Percentiles rank a stretch among this genome's conserved stretches.
These are phyloP conservation scores for Polytolypa hystricis DNA, from an alignment of 2,329 filamentous ascomycete genomes.

Conservation along the genomic window DNA sequence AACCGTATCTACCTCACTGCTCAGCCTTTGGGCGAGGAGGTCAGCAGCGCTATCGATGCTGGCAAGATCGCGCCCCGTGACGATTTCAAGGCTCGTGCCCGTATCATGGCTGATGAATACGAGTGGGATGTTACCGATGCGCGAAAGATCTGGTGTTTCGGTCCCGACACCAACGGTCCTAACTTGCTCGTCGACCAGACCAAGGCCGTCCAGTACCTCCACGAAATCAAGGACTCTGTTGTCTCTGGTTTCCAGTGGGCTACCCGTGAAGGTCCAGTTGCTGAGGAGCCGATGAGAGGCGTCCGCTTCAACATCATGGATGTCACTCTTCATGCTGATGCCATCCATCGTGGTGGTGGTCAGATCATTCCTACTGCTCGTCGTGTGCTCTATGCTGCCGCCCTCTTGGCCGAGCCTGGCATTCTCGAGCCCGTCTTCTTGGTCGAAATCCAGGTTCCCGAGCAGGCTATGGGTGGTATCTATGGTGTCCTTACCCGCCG, in stretches of 20 bases:
- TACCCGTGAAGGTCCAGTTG: conserved; percentile 90
- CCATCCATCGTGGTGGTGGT: conserved; percentile 98
- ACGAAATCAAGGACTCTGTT: conserved; percentile 99
- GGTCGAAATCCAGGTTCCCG: conserved; percentile 97
- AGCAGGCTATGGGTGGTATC: conserved; percentile 98
- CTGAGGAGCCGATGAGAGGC: conserved; percentile 95
- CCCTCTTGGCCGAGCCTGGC: conserved; percentile 81
- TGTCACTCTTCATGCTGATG: conserved; percentile 98
- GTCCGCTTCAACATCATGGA: conserved; percentile 98
- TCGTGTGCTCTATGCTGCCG: conserved; percentile 90
- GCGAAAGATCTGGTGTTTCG: conserved; percentile 99
- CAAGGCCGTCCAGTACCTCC: conserved; percentile 99
- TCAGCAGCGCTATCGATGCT: conserved; percentile 75
- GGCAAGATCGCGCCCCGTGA: conserved; percentile 93
- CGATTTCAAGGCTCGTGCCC: conserved; percentile 97
- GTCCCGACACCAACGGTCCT: conserved; percentile 92
- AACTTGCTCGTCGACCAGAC: conserved; percentile 99
- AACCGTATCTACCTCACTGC: conserved; percentile 98
- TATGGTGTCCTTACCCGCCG: conserved; percentile 96
- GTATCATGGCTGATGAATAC: conserved; percentile 89
- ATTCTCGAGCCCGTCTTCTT: conserved; percentile 97
- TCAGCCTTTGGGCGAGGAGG: conserved; percentile 82
- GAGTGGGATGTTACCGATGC: conserved; percentile 99
- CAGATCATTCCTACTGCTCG: conserved; percentile 97
- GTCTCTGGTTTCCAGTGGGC: conserved; percentile 99